Evolutionary conservation across 345 rosid genomes (phyloP).

Genomic region (Conringia planisiliqua): DNA sequence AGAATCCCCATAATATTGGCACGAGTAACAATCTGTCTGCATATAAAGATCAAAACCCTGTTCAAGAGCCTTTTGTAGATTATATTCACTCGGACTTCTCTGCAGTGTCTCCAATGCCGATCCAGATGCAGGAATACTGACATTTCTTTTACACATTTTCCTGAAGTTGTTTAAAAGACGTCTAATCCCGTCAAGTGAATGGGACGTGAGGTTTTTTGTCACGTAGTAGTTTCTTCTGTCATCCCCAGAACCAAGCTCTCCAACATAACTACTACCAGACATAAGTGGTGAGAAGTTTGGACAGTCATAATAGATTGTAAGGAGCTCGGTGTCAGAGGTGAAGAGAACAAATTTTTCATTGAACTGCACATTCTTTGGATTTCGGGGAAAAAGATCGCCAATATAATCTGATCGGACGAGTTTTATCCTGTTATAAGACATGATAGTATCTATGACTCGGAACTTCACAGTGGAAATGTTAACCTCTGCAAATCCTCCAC

Average conservation of each 20-base stretch:
- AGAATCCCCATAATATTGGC: no score
- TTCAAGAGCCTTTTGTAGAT: slow-evolving; percentile 9
- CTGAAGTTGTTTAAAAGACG: background rate
- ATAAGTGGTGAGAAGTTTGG: background rate
- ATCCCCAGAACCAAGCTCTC: background rate
- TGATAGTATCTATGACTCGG: slow-evolving; percentile 6
- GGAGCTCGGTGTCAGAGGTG: background rate
- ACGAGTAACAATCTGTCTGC: no score
- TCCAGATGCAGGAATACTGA: slow-evolving; percentile 6
- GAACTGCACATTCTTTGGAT: background rate
- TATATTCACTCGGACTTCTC: rapidly evolving
- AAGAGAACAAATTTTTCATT: background rate
- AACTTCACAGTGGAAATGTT: slow-evolving; percentile 15
- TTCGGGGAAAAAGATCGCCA: slow-evolving; percentile 2
- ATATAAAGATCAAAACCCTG: slow-evolving; percentile 4
- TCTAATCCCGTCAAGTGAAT: background rate
- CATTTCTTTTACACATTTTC: background rate
- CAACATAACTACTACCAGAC: background rate
- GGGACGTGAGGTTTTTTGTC: background rate
- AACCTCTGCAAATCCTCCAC: background rate
- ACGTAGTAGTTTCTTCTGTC: background rate
- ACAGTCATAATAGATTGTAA: slow-evolving; percentile 38
- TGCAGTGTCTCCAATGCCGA: background rate
- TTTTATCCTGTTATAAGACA: background rate
- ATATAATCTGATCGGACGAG: slow-evolving; percentile 33